Conservation (phyloP, 164 flowering plant genomes). For the Cinnamomum chago region DNA sequence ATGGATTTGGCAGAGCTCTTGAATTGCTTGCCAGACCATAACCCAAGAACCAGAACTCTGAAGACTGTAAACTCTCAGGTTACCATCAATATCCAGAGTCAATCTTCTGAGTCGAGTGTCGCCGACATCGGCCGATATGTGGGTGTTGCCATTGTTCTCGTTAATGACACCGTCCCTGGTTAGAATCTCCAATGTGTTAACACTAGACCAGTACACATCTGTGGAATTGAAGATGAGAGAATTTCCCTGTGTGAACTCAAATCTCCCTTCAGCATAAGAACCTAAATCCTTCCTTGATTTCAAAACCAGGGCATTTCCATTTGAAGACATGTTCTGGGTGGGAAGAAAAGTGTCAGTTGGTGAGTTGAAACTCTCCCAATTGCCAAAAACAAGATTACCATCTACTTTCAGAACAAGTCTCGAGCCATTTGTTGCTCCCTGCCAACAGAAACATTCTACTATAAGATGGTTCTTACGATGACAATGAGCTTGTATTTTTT, state of each 20-base stretch:
- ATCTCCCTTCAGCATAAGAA: constrained; percentile 22
- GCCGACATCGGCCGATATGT: constrained; percentile 35
- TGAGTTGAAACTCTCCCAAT: constrained; percentile 45
- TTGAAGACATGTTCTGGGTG: constrained; percentile 24
- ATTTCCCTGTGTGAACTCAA: constrained; percentile 18
- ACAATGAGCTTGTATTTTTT: no score
- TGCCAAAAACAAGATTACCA: constrained; percentile 41
- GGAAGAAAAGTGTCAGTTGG: constrained; percentile 61
- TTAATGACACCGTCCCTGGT: constrained; percentile 28
- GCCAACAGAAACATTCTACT: neutral
- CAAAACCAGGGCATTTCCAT: constrained; percentile 13
- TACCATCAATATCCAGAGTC: constrained; percentile 55
- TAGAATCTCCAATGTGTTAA: constrained; percentile 15
- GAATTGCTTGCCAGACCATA: constrained; percentile 45
- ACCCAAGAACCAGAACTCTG: constrained; percentile 27
- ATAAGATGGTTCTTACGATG: no score
- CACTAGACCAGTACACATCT: constrained; percentile 30
- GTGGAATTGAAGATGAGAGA: constrained; percentile 24
- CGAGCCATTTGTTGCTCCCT: constrained; percentile 11
- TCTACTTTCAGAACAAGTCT: constrained; percentile 23
- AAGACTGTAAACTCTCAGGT: constrained; percentile 46
- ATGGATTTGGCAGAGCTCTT: constrained; percentile 37
- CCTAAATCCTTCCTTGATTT: constrained; percentile 23
- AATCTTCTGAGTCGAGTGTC: constrained; percentile 30
- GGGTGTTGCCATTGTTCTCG: constrained; percentile 6